A percentile compares a stretch with the other conserved stretches of the same genome.
Evolutionary conservation across 2,329 filamentous ascomycete genomes (phyloP).

Genomic region (Hymenoscyphus fraxineus): DNA sequence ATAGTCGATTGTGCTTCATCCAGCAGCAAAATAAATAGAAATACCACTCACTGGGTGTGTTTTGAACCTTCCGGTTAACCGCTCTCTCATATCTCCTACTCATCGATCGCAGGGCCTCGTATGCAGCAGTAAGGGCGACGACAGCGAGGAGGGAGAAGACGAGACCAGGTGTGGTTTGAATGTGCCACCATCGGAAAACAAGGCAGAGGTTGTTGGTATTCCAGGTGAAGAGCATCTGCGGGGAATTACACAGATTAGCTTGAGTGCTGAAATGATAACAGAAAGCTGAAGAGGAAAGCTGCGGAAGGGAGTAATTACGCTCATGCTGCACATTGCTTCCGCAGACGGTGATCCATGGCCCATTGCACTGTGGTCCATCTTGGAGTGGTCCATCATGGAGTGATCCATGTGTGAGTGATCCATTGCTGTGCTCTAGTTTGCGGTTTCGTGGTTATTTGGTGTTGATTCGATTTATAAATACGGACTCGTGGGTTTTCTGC

Average conservation of each 20-base stretch:
- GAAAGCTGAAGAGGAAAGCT: not conserved
- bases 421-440: slow-evolving; percentile 13
- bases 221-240: slow-evolving; percentile 97
- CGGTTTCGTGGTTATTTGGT: not conserved
- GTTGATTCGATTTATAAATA: not conserved
- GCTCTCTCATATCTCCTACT: slow-evolving; percentile 71
- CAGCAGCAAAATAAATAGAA: not conserved
- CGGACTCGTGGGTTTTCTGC: not conserved
- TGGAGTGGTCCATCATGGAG: slow-evolving; percentile 42
- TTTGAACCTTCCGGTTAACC: slow-evolving; percentile 24
- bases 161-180: slow-evolving; percentile 70
- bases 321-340: slow-evolving; percentile 79
- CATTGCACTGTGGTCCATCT: slow-evolving; percentile 49
- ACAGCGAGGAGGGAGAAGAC: slow-evolving; percentile 79
- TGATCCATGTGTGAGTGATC: slow-evolving; percentile 22
- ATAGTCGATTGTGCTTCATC: not conserved
- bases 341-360: slow-evolving; percentile 55
- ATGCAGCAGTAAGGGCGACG: slow-evolving; percentile 80
- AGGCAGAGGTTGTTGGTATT: slow-evolving; percentile 91
- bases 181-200: slow-evolving; percentile 87
- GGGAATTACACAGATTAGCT: not conserved
- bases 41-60: slow-evolving; percentile 30
- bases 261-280: not conserved
- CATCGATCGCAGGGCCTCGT: slow-evolving; percentile 79
- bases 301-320: slow-evolving; percentile 50